Conservation (phyloP, 768 basidiomycete genomes). For the Galerina marginata region DNA sequence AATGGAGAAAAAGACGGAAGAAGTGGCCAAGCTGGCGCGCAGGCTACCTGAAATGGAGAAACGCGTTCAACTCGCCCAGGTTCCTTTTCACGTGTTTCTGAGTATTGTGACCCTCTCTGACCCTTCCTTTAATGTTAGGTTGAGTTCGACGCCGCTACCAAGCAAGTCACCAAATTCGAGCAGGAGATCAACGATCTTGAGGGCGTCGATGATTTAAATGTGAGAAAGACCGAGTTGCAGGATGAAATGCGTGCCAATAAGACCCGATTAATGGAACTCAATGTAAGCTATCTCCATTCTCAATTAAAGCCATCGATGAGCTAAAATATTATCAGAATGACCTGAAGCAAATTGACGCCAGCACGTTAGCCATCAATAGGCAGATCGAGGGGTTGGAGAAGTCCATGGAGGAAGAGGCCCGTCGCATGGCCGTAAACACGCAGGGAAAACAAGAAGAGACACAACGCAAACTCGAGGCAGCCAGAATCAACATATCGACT, state of each 20-base stretch:
- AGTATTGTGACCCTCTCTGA: not conserved
- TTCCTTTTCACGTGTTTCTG: constrained; percentile 16
- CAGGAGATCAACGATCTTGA: constrained; percentile 34
- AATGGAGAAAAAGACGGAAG: constrained; percentile 41
- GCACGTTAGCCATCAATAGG: constrained; percentile 35
- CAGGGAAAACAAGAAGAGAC: constrained; percentile 68
- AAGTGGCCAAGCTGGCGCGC: constrained; percentile 38
- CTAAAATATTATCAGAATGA: constrained; percentile 28
- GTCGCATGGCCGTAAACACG: constrained; percentile 57
- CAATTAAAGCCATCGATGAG: not conserved
- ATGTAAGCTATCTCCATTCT: constrained; percentile 38
- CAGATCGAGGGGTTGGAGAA: constrained; percentile 45
- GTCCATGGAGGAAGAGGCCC: constrained; percentile 59
- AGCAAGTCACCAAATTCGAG: constrained; percentile 37
- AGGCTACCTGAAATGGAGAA: constrained; percentile 46
- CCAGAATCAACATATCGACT: constrained; percentile 42
- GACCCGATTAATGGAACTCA: constrained; percentile 45
- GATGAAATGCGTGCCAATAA: constrained; percentile 53
- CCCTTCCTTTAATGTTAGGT: constrained; percentile 25
- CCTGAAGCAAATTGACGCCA: constrained; percentile 53
- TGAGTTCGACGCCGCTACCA: constrained; percentile 34
- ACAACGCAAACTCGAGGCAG: constrained; percentile 53
- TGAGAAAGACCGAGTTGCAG: constrained; percentile 51
- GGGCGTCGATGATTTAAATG: constrained; percentile 35
- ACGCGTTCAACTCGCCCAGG: constrained; percentile 38